Evolutionary conservation across 2,329 filamentous ascomycete genomes (phyloP), one percentile per base, ranked within the genome.

Genomic region (Aureobasidium pullulans): DNA sequence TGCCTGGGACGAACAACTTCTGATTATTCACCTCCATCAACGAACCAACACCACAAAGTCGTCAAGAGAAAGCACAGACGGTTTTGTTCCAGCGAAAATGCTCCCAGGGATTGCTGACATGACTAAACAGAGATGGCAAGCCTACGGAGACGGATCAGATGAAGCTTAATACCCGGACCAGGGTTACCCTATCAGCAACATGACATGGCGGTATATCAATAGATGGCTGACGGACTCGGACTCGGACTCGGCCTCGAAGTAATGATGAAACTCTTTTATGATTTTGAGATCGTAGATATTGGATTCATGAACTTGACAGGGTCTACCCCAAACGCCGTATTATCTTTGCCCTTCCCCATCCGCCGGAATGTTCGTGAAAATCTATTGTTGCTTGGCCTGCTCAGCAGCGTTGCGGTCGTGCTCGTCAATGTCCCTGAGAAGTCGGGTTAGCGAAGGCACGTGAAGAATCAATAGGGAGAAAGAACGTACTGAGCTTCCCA

Each of bases 401-500:
- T 66, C 60, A 48, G 61, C 77, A 16, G 90, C 88, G 60, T 86
- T 72, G 62, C 77, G 75, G 75, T 97, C 93, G 72, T 96, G 93
- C 81, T 92, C 89, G 31, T 96, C 90, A 70, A 97, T 96, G 72
- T 96, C 89, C 36, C 80, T 84, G 59, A 61, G 29, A n/a, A 31
- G 28, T 13, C 2, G 16, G 28, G 49, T 37, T 54, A 62, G 43
- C 16, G 19, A 28, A 3, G 15, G n/a, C 6, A 13, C 7, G 7
- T 5, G 6, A 9, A 19, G 15, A 19, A 15, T 8, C 10, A 37
- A 34, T 3, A 29, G 37, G 32, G 47, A 43, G 19, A n/a, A 60
- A 43, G 19, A 32, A 77, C 81, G 59, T 77, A 84, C 80, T 77
- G 87, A 44, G 94, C 94, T 79, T 97, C 94, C 94, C 94, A 99